phyloP scores from a whole-genome alignment of 1,284 basidiomycete species.

The Malassezia globosa region DNA sequence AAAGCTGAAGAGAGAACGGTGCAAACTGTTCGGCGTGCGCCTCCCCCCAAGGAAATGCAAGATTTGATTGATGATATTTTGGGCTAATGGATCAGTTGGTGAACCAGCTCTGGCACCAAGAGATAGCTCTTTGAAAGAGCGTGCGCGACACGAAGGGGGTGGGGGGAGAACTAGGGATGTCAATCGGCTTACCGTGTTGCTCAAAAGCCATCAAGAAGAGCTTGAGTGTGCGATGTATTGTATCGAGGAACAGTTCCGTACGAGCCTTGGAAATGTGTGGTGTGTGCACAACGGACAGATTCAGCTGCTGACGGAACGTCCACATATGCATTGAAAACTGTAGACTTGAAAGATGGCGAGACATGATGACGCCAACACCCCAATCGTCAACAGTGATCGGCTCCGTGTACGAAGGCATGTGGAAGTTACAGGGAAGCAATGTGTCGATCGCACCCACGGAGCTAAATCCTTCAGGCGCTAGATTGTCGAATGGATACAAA shows the following conservation, averaged over 20 bases:
- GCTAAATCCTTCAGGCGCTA: constrained; percentile 16
- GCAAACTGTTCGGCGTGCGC: neutral
- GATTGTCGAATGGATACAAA: neutral
- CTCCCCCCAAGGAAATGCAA: constrained; percentile 4
- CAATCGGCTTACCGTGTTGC: constrained; percentile 2
- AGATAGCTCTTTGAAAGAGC: neutral
- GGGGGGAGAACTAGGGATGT: neutral
- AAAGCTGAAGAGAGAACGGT: neutral
- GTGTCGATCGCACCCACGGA: constrained; percentile 13
- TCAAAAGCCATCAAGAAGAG: constrained; percentile 13
- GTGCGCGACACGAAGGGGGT: neutral
- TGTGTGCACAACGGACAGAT: constrained; percentile 14
- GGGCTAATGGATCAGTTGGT: neutral
- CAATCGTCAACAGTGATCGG: constrained; percentile 10
- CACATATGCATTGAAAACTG: constrained; percentile 16
- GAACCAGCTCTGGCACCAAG: neutral
- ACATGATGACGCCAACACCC: constrained; percentile 14
- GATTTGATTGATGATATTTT: constrained; percentile 4
- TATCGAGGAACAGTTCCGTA: constrained; percentile 5
- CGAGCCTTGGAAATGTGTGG: constrained; percentile 1
- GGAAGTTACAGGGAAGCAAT: neutral
- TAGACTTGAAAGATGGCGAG: constrained; percentile 6
- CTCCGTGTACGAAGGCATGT: neutral
- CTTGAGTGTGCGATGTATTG: constrained; percentile 3
- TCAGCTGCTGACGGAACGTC: constrained; percentile 1